Base-by-base conservation (phyloP, 371 early-diverging fungal genomes). In the Saksenaea oblongispora region DNA sequence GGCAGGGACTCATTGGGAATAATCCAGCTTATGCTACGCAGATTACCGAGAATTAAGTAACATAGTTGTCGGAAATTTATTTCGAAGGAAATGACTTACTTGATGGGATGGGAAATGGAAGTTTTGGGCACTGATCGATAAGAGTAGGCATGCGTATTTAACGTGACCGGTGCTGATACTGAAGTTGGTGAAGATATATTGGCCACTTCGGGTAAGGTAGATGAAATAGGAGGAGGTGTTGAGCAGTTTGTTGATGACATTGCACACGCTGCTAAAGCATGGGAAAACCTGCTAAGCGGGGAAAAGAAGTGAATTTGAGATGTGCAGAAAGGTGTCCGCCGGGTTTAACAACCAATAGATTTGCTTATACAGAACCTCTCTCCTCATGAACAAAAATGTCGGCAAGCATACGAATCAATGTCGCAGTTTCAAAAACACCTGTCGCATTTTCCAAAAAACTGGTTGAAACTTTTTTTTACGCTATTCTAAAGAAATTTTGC, bases 21-120 rank as follows among this genome's bases (percentile, higher is more conserved):
- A 57, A 86, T 77, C 84, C 84, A 84, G 65, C 83, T 84, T 36
- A 86, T 83, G 31, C 82, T 81, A 65, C 24, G 24, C 5, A 17
- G 27, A 56, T 18, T 58, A 36, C 28, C 31, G 36, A 31, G 27
- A 57, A 56, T 5, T 17, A 42, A 63, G 28, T 26, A 24, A n/a
- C n/a, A 7, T 15, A 11, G 53, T 58, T 18, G 9, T 26, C 34
- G 18, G 37, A 34, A 36, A 34, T 18, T 58, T 31, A 22, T 24
- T 13, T 18, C 34, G 28, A 34, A 24, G 37, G 34, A 39, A 51
- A 22, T 10, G n/a, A 54, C 59, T 67, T 74, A 80, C 80, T 85
- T 85, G 65, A 85, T 79, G 17, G 86, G 86, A 68, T 85, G 86
- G 14, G 75, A 81, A 58, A 76, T 71, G 18, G 86, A 85, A 31